These are phyloP conservation scores for Chaetomium tenue DNA, from an alignment of 495 filamentous ascomycete genomes.

Conservation along the genomic window DNA sequence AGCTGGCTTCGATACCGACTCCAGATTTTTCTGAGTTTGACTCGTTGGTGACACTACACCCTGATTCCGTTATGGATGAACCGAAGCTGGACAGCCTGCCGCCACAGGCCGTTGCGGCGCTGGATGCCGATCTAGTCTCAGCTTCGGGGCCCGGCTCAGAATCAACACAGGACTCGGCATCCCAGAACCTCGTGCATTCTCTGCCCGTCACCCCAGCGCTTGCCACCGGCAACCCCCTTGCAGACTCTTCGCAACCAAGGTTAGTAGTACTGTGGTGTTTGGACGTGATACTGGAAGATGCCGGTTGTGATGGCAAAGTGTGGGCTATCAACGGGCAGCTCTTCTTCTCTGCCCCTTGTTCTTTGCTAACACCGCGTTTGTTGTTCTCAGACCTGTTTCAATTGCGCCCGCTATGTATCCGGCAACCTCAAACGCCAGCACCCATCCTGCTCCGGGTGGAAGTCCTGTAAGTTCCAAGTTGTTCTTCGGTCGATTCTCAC, in stretches of 20 bases:
- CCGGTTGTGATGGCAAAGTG: too few species aligned
- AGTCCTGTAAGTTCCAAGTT: conserved; percentile 57
- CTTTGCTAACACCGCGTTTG: conserved; percentile 14
- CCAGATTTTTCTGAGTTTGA: conserved; percentile 33
- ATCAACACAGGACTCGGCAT: conserved; percentile 37
- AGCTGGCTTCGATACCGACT: conserved; percentile 39
- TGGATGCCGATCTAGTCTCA: conserved; percentile 50
- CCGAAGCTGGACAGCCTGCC: conserved; percentile 46
- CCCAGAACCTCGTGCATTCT: conserved; percentile 45
- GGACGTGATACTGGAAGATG: too few species aligned
- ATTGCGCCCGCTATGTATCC: conserved; percentile 43
- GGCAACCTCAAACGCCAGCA: conserved; percentile 65
- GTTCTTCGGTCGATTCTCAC: background rate
- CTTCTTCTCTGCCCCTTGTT: background rate
- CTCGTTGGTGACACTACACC: conserved; percentile 31
- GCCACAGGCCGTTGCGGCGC: conserved; percentile 31
- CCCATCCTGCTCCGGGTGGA: conserved; percentile 63
- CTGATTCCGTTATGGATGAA: conserved; percentile 31
- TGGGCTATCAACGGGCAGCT: too few species aligned
- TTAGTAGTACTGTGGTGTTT: conserved; percentile 38
- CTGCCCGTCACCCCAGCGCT: conserved; percentile 63
- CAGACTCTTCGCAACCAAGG: conserved; percentile 64
- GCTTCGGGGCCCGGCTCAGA: conserved; percentile 52
- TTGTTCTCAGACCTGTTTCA: conserved; percentile 26
- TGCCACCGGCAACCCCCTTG: conserved; percentile 59